Percentiles rank a stretch among this genome's conserved stretches.
These are phyloP conservation scores for Penicillium sp. DNA, from an alignment of 2,329 filamentous ascomycete species.

Conservation along the genomic window DNA sequence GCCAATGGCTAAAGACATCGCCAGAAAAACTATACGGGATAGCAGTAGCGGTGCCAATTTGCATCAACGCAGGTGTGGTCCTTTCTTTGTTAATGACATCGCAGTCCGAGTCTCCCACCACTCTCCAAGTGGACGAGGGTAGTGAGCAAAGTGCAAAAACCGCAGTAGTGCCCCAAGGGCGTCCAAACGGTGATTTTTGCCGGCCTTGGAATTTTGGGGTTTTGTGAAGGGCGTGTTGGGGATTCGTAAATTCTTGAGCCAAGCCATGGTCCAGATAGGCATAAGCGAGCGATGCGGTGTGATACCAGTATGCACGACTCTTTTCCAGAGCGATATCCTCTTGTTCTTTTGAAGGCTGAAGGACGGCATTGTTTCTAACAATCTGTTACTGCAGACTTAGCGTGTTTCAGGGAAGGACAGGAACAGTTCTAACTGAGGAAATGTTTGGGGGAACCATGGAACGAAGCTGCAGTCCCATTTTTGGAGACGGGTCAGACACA, in stretches of 20 bases:
- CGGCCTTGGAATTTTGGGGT: conserved; percentile 7
- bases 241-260: conserved; percentile 5
- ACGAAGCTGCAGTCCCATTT: too few relatives aligned
- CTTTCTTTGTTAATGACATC: conserved; percentile 6
- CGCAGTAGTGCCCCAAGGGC: not conserved
- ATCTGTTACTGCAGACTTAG: not conserved
- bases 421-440: too few relatives aligned
- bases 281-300: conserved; percentile 4
- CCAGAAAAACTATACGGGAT: conserved; percentile 7
- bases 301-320: conserved; percentile 14
- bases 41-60: conserved; percentile 4
- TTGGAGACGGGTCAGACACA: too few relatives aligned
- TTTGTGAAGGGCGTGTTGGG: conserved; percentile 8
- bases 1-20: conserved; percentile 3
- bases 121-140: conserved; percentile 9
- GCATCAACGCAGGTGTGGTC: not conserved
- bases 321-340: conserved; percentile 2
- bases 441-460: too few relatives aligned
- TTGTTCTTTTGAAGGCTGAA: not conserved
- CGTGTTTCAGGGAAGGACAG: too few relatives aligned
- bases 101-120: conserved; percentile 5
- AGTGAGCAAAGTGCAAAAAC: conserved; percentile 1
- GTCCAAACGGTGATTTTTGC: not conserved
- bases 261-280: not conserved
- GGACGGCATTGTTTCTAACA: not conserved